Evolutionary conservation across 2,329 filamentous ascomycete species (phyloP), one percentile per base, ranked within the genome.

Genomic region (Microdochium nivale): DNA sequence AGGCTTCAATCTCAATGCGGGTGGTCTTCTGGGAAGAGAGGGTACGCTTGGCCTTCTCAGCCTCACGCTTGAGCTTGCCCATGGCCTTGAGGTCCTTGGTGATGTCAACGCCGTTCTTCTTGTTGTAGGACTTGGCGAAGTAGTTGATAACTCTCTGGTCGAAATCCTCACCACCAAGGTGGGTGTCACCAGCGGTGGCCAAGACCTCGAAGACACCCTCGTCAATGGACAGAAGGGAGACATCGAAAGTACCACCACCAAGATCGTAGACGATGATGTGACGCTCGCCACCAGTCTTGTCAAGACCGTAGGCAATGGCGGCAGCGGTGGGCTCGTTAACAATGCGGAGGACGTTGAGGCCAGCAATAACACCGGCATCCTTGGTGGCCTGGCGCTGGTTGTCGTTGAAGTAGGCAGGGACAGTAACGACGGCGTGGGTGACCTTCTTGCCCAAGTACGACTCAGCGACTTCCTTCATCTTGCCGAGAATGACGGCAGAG

Each of bases 31-130:
- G 90, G 60, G 89, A 94, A 67, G 88, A 96, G 52, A 99, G 86
- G 63, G 91, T 95, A 68, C 94, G 89, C 88, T 99, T 99, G 76
- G 94, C 94, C 85, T 96, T 96, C 76, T 99, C 94, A 62, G 94
- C 92, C 75, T 97, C 94, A 65, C 94, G 91, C 89, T 97, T 97
- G 64, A 99, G 84, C 80, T 97, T 99, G 77, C 91, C 90, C 91
- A 97, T 97, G 60, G 92, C 87, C 88, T 96, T 96, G 60, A 86
- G 76, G 68, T 97, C 90, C 80, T 95, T 95, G 76, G 85, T 88
- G 69, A 97, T 83, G 63, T 99, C 90, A 61, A 95, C 90, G 63
- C 74, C 76, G 80, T 96, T 82, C 83, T 96, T 94, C 87, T 96
- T 96, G 86, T 97, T 97, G 85, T 95, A 97, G 64, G 81, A 79